Evolutionary conservation across 257 asterid species (phyloP), one percentile per base, ranked within the genome.

Genomic region (Thymus quinquecostatus): DNA sequence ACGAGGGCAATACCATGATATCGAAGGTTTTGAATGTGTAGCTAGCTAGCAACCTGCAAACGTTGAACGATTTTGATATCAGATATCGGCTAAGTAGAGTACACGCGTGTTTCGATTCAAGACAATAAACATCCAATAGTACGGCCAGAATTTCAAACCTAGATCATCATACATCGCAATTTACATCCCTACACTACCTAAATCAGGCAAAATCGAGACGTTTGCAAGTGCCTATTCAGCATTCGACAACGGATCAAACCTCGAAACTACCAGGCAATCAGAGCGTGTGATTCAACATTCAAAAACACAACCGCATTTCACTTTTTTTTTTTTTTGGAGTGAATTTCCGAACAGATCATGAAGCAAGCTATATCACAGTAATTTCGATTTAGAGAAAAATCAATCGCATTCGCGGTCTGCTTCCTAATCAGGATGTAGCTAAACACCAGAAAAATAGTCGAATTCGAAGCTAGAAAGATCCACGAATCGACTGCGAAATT

Each of bases 1-100:
- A 58, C 44, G 50, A 56, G 49, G 66, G 45, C 60, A 63, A 56
- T 78, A 78, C 82, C 82, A 78, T 78, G 70, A 68, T 55, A 64
- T 49, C 65, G 43, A 48, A 36, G 63, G 66, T 45, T 12, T 49
- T 5, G 61, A 64, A 27, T 64, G 64, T 34, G 44, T 54, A 32
- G 54, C 11, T 55, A 32, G 54, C 11, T 55, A 73, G 63, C 49
- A 48, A 74, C 58, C 82, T 78, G 79, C 70, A 73, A 72, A 47
- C 70, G 33, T 29, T 29, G n/a, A 55, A 62, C 14, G 71, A 45
- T 6, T 28, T 29, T 10, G 5, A 21, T 2, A 47, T 43, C 6
- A 45, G 54, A 69, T 33, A 63, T 54, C 50, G 43, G 50, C 28
- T 45, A 7, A 55, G 43, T 27, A 64, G 63, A 36, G 55, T 65